Conservation (phyloP, 129 eudicot species). For the Escallonia herrerae region DNA sequence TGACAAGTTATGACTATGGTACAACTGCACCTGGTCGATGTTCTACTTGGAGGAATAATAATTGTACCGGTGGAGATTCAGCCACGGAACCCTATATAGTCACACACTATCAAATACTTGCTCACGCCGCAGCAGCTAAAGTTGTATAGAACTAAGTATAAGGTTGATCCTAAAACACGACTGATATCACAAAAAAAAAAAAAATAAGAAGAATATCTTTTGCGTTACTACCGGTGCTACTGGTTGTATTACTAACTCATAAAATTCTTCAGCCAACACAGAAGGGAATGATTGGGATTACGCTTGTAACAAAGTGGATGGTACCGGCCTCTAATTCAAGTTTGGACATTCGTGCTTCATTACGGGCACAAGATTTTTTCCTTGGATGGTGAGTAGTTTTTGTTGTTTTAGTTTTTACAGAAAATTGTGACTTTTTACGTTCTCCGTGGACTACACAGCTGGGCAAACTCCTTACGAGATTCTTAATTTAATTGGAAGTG, state of each 20-base stretch:
- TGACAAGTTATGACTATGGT: constrained; percentile 41
- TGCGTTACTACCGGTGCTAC: too few species aligned
- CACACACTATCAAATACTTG: constrained; percentile 53
- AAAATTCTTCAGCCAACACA: constrained; percentile 6
- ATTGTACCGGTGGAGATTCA: constrained; percentile 51
- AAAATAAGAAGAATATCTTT: too few species aligned
- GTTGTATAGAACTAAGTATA: constrained; percentile 40
- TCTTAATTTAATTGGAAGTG: too few species aligned
- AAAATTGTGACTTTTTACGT: too few species aligned
- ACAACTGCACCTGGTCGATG: constrained; percentile 55
- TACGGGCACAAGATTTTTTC: constrained; percentile 45
- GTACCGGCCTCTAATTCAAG: constrained; percentile 34
- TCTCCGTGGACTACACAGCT: too few species aligned
- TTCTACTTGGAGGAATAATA: constrained; percentile 25
- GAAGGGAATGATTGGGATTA: constrained; percentile 55
- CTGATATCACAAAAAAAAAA: too few species aligned
- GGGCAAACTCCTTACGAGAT: too few species aligned
- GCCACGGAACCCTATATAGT: constrained; percentile 64
- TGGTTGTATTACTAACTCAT: too few species aligned
- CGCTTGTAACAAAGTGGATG: constrained; percentile 50
- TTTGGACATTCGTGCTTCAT: constrained; percentile 38
- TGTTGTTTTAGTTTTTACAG: too few species aligned
- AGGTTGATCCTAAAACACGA: constrained; percentile 15
- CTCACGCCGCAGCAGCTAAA: constrained; percentile 57
- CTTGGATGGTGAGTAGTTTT: constrained; percentile 39